A percentile compares a stretch with the other conserved stretches of the same genome.
phyloP scores from a whole-genome alignment of 2,329 filamentous ascomycete genomes.

The Ascosphaera apis region DNA sequence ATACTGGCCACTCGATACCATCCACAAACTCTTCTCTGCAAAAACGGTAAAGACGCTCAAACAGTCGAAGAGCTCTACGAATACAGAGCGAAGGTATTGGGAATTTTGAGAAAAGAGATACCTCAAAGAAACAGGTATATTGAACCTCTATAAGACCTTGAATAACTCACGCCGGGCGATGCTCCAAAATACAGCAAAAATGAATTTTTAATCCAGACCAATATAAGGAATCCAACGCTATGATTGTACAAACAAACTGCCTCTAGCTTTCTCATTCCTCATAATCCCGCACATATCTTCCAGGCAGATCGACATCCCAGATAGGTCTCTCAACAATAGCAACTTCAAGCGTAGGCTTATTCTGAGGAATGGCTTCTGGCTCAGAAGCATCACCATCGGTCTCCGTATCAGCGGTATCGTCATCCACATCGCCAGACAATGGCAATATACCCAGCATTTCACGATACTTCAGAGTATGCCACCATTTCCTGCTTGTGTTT shows the following conservation, averaged over 20 bases:
- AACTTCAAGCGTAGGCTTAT: slow-evolving; percentile 35
- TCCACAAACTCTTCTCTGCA: too few relatives aligned
- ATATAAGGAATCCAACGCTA: neutral
- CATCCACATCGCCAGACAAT: slow-evolving; percentile 13
- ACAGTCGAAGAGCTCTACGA: too few relatives aligned
- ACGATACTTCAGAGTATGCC: slow-evolving; percentile 81
- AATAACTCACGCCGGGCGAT: neutral
- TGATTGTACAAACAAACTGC: neutral
- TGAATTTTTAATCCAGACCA: neutral
- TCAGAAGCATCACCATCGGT: neutral
- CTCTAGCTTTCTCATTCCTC: slow-evolving; percentile 12
- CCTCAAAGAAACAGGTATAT: neutral
- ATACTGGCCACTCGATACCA: too few relatives aligned
- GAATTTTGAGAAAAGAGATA: too few relatives aligned
- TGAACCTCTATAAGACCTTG: neutral
- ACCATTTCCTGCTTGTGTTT: slow-evolving; percentile 19
- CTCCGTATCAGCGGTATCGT: neutral
- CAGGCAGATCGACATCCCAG: slow-evolving; percentile 59
- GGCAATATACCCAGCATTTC: slow-evolving; percentile 62
- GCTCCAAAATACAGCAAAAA: neutral
- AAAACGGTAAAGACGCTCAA: too few relatives aligned
- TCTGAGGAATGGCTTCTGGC: slow-evolving; percentile 5
- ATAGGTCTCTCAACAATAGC: slow-evolving; percentile 69
- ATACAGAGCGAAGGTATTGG: too few relatives aligned
- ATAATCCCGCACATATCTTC: slow-evolving; percentile 40